Evolutionary conservation across 129 eudicot genomes (phyloP), one percentile per base, ranked within the genome.

Genomic region (Flaveria sonorensis): DNA sequence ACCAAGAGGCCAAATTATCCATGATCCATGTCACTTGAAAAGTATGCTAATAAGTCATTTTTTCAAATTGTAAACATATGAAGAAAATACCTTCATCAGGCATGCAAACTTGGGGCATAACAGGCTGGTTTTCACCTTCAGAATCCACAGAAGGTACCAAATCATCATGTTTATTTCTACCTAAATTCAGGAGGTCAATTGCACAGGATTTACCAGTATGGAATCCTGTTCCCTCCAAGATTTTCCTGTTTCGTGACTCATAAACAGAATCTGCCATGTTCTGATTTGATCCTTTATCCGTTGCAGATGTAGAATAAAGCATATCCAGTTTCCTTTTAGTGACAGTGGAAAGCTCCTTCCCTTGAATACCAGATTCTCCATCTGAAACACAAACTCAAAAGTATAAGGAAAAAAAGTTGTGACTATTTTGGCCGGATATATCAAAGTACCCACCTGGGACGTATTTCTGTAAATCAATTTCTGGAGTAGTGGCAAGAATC

Each of bases 281-380:
- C 52, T 78, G 84, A 78, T 92, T 89, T 67, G 96, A 86, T 81
- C 88, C 91, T 74, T 82, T 87, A 51, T 85, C 84, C 40, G 79
- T 87, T 16, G 77, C 91, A 61, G 85, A 73, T 30, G 85, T 78
- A 75, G 87, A 83, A 83, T 74, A 81, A 76, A 79, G 81, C 77
- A 85, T 39, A 50, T 81, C 82, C 59, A 81, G 68, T 55, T 85
- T 79, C 80, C 83, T 84, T 74, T 81, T 88, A 19, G 36, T 68
- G 11, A 82, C 74, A 24, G 84, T 61, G 47, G 92, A 83, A 56
- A 71, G 61, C 70, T 93, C 91, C 51, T 68, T 87, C 26, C 77
- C 96, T 26, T 89, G 91, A 75, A 90, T 89, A 67, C 96, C 93
- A 79, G 98, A 93, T 87, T 93, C 98, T 68, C 91, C 96, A 82